A percentile compares a stretch with the other conserved stretches of the same genome.
Conservation (phyloP, 2,329 filamentous ascomycete species). For the Cercospora sp. region DNA sequence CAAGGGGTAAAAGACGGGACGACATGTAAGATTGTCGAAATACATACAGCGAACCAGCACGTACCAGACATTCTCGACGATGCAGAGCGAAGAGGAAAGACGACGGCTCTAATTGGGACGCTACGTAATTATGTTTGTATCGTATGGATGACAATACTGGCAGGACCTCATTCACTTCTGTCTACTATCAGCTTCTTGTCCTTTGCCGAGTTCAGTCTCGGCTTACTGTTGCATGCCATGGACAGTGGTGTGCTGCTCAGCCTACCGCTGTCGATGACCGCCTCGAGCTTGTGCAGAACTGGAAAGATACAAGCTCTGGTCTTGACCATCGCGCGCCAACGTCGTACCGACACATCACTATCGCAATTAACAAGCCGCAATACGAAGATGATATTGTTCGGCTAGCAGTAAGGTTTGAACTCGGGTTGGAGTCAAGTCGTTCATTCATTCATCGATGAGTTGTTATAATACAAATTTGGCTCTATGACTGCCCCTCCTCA, state of each 20-base stretch:
- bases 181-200: no score
- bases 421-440: neutral
- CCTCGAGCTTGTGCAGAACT: neutral
- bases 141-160: conserved; percentile 19
- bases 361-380: neutral
- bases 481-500: neutral
- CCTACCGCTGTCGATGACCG: neutral
- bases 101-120: conserved; percentile 12
- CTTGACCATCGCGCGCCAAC: neutral
- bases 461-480: neutral
- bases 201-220: neutral
- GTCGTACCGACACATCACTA: neutral
- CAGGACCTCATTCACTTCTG: neutral
- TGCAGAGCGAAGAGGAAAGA: conserved; percentile 6
- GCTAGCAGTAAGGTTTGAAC: no score
- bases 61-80: conserved; percentile 13
- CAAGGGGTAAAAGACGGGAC: conserved; percentile 10
- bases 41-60: conserved; percentile 17
- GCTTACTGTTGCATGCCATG: neutral
- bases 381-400: neutral
- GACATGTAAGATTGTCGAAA: conserved; percentile 6
- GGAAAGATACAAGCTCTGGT: no score
- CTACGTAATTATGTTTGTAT: conserved; percentile 28
- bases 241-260: neutral
- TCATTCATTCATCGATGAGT: neutral